These are phyloP conservation scores for Penicillium angulare DNA, from an alignment of 495 filamentous ascomycete genomes.

Conservation along the genomic window DNA sequence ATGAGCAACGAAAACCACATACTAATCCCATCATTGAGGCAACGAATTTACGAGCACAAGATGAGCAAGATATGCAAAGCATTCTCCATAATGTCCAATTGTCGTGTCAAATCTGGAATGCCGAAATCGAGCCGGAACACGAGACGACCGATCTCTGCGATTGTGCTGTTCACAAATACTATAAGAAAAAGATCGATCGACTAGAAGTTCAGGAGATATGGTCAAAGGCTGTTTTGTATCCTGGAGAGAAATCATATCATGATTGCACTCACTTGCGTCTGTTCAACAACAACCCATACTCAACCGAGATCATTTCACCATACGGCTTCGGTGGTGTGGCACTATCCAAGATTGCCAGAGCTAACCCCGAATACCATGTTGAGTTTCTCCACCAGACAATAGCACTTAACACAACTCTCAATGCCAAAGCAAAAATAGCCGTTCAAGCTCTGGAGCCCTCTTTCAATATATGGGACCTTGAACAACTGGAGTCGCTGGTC, in stretches of 20 bases:
- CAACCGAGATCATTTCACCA: slow-evolving; percentile 22
- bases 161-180: slow-evolving; percentile 37
- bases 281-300: slow-evolving; percentile 34
- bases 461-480: slow-evolving; percentile 38
- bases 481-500: slow-evolving; percentile 22
- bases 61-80: slow-evolving; percentile 47
- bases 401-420: slow-evolving; percentile 29
- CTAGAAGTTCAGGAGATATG: slow-evolving; percentile 38
- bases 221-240: slow-evolving; percentile 48
- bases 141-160: slow-evolving; percentile 33
- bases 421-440: slow-evolving; percentile 35
- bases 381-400: slow-evolving; percentile 28
- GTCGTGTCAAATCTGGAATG: slow-evolving; percentile 39
- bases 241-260: slow-evolving; percentile 43
- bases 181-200: slow-evolving; percentile 29
- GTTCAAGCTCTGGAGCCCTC: slow-evolving; percentile 37
- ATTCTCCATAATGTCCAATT: slow-evolving; percentile 35
- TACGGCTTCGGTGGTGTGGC: slow-evolving; percentile 15
- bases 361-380: slow-evolving; percentile 24
- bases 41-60: slow-evolving; percentile 28
- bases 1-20: slow-evolving; percentile 1
- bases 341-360: slow-evolving; percentile 12
- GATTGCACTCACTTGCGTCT: slow-evolving; percentile 23
- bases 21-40: slow-evolving; percentile 38
- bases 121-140: slow-evolving; percentile 50